A percentile compares a stretch with the other conserved stretches of the same genome.
Evolutionary conservation across 1,139 yeast species (phyloP).

Genomic region (Scheffersomyces lignicola): DNA sequence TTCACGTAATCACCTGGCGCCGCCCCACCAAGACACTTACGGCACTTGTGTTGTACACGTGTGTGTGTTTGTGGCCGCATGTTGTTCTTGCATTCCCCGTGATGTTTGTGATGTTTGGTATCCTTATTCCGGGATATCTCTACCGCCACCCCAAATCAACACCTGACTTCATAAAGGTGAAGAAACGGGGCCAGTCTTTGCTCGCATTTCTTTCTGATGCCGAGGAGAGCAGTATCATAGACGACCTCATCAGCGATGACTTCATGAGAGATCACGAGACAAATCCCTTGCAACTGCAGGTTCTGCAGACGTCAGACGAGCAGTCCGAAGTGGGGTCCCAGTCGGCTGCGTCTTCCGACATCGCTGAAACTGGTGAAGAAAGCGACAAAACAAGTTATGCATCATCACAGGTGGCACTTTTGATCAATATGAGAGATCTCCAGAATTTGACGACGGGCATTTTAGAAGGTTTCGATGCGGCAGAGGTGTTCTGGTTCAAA

Average conservation of each 20-base stretch:
- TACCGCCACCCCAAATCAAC: slow-evolving; percentile 65
- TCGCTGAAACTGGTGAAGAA: slow-evolving; percentile 10
- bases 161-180: slow-evolving; percentile 43
- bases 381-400: slow-evolving; percentile 23
- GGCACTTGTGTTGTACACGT: slow-evolving; percentile 52
- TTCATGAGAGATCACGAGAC: slow-evolving; percentile 9
- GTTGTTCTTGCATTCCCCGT: slow-evolving; percentile 66
- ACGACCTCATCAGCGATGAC: slow-evolving; percentile 33
- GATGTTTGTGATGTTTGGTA: slow-evolving; percentile 52
- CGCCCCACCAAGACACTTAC: slow-evolving; percentile 59
- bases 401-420: slow-evolving; percentile 42
- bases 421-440: slow-evolving; percentile 59
- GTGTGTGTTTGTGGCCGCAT: slow-evolving; percentile 70
- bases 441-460: slow-evolving; percentile 64
- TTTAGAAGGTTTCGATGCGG: slow-evolving; percentile 48
- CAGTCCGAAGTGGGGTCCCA: slow-evolving; percentile 7
- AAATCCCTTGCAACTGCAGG: slow-evolving; percentile 1
- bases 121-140: slow-evolving; percentile 71
- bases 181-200: slow-evolving; percentile 56
- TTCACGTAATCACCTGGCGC: slow-evolving; percentile 62
- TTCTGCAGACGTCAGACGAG: slow-evolving; percentile 12
- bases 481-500: slow-evolving; percentile 59
- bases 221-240: slow-evolving; percentile 39
- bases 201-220: slow-evolving; percentile 50
- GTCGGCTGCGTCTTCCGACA: slow-evolving; percentile 4